A percentile compares a stretch with the other conserved stretches of the same genome.
These are phyloP conservation scores for Serendipita indica DNA, from an alignment of 768 basidiomycete species.

Conservation along the genomic window DNA sequence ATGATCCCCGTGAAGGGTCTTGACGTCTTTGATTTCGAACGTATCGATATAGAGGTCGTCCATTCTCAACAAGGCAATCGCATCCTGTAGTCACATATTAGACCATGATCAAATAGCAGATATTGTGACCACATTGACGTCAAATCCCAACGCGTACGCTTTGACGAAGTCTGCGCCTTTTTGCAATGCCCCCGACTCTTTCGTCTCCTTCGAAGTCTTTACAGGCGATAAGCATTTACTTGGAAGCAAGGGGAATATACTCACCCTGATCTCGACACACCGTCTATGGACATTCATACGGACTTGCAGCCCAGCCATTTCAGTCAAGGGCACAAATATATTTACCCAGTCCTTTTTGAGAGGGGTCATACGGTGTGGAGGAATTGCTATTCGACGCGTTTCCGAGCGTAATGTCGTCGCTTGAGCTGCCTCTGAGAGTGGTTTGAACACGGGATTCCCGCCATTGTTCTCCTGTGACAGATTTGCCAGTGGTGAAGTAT, in stretches of 20 bases:
- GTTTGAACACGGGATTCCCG: slow-evolving; percentile 31
- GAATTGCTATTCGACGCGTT: slow-evolving; percentile 77
- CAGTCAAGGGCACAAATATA: slow-evolving; percentile 88
- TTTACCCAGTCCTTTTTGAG: slow-evolving; percentile 93
- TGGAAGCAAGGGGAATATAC: slow-evolving; percentile 19
- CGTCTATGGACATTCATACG: slow-evolving; percentile 88
- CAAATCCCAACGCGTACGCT: slow-evolving; percentile 88
- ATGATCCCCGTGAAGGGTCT: slow-evolving; percentile 94
- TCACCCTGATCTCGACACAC: slow-evolving; percentile 83
- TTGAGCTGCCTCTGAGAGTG: slow-evolving; percentile 35
- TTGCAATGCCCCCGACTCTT: slow-evolving; percentile 83
- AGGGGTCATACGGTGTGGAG: slow-evolving; percentile 95
- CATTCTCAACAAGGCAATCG: slow-evolving; percentile 84
- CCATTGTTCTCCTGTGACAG: slow-evolving; percentile 36
- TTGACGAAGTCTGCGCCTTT: slow-evolving; percentile 97
- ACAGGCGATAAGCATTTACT: neutral
- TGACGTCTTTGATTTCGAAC: slow-evolving; percentile 98
- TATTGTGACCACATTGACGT: slow-evolving; percentile 59
- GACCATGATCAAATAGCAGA: neutral
- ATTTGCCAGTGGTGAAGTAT: slow-evolving; percentile 15
- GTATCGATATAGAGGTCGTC: slow-evolving; percentile 98
- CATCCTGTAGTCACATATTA: slow-evolving; percentile 43
- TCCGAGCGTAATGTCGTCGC: slow-evolving; percentile 58
- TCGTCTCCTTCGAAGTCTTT: slow-evolving; percentile 89
- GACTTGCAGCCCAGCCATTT: slow-evolving; percentile 87